phyloP scores from a whole-genome alignment of 257 asterid genomes.

The Echites panduratus region DNA sequence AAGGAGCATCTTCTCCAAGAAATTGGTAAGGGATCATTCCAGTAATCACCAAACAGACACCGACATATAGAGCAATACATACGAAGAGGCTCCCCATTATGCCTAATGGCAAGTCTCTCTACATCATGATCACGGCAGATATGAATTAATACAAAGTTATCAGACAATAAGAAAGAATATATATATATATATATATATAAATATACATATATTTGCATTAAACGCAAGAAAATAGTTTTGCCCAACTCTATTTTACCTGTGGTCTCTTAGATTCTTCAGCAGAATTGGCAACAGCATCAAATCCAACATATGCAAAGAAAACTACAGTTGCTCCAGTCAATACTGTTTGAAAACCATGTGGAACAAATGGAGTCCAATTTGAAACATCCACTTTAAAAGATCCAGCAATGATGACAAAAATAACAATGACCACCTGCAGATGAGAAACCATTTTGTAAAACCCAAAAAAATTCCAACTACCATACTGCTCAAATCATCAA shows the following conservation, averaged over 20 bases:
- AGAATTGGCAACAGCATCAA: conserved; percentile 97
- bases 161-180: neutral
- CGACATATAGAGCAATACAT: conserved; percentile 66
- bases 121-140: conserved; percentile 24
- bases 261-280: conserved; percentile 98
- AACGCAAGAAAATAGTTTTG: conserved; percentile 6
- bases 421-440: conserved; percentile 77
- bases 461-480: conserved; percentile 10
- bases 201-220: conserved; percentile 9
- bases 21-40: conserved; percentile 88
- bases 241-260: conserved; percentile 45
- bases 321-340: conserved; percentile 94
- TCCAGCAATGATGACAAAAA: conserved; percentile 69
- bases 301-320: conserved; percentile 96
- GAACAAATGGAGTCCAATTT: conserved; percentile 91
- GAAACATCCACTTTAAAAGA: conserved; percentile 73
- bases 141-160: neutral
- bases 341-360: conserved; percentile 62
- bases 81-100: conserved; percentile 84
- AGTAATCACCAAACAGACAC: conserved; percentile 85
- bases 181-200: no score
- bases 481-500: neutral
- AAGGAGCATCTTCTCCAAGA: conserved; percentile 91
- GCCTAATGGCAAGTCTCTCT: conserved; percentile 93
- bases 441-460: conserved; percentile 24